Conservation (phyloP, 352 stramenopile species). For the Phytopythium aichiense region DNA sequence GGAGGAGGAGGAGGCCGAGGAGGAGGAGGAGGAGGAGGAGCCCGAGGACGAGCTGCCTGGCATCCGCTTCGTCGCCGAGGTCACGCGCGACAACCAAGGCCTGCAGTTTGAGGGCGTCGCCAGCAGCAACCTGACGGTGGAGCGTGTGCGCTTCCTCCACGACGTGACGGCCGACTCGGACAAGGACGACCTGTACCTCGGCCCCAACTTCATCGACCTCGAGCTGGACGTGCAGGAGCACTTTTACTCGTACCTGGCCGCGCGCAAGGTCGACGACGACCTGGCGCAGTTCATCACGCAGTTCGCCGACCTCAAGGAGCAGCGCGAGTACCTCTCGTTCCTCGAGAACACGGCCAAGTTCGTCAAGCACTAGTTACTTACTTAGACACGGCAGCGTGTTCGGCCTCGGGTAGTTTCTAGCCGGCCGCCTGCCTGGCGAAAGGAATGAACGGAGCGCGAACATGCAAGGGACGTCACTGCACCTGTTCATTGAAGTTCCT, state of each 20-base stretch:
- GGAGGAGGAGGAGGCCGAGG: slow-evolving; percentile 24
- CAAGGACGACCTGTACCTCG: slow-evolving; percentile 70
- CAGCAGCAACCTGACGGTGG: slow-evolving; percentile 76
- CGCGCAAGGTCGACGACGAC: slow-evolving; percentile 79
- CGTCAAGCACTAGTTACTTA: slow-evolving; percentile 53
- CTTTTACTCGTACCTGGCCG: slow-evolving; percentile 74
- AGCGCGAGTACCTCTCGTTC: slow-evolving; percentile 81
- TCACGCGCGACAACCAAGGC: slow-evolving; percentile 64
- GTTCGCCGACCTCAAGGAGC: slow-evolving; percentile 82
- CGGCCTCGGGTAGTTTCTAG: not conserved
- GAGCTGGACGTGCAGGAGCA: slow-evolving; percentile 83
- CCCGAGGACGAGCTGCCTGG: slow-evolving; percentile 67
- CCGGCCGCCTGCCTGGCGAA: not conserved
- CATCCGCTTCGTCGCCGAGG: slow-evolving; percentile 74
- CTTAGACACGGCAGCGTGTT: not conserved
- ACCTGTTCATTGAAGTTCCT: not conserved
- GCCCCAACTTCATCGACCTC: slow-evolving; percentile 78
- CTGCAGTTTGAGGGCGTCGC: slow-evolving; percentile 82
- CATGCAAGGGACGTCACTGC: slow-evolving; percentile 1
- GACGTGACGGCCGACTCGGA: slow-evolving; percentile 52
- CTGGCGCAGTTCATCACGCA: slow-evolving; percentile 83
- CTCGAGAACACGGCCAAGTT: slow-evolving; percentile 66
- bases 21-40: slow-evolving; percentile 43
- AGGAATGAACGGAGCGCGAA: not conserved
- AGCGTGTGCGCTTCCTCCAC: slow-evolving; percentile 64